Percentiles rank a stretch among this genome's conserved stretches.
These are phyloP conservation scores for Cercophora sp. DNA, from an alignment of 495 filamentous ascomycete genomes.

Conservation along the genomic window DNA sequence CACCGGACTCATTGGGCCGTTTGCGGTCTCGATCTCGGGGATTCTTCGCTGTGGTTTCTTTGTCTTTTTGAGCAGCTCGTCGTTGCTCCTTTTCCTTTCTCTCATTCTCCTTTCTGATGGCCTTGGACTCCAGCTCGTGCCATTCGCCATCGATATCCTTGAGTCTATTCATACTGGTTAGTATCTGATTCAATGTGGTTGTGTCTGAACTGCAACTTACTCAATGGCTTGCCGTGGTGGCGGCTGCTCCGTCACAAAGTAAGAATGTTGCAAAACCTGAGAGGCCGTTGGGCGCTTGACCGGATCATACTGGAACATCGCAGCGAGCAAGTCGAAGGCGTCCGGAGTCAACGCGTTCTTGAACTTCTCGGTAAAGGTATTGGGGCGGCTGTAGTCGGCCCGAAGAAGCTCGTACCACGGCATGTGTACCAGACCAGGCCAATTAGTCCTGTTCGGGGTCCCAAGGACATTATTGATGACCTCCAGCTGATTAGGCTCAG, in stretches of 20 bases:
- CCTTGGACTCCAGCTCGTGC: constrained; percentile 99
- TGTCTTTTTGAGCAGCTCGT: constrained; percentile 38
- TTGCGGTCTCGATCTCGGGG: constrained; percentile 48
- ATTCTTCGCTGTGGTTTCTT: constrained; percentile 45
- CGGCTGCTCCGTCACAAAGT: constrained; percentile 84
- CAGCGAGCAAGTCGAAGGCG: constrained; percentile 74
- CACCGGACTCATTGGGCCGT: constrained; percentile 35
- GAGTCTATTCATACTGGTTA: constrained; percentile 50
- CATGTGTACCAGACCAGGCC: constrained; percentile 86
- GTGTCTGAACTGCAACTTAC: constrained; percentile 48
- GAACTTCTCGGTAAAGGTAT: constrained; percentile 81
- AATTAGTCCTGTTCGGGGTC: constrained; percentile 77
- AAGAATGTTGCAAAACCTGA: constrained; percentile 82
- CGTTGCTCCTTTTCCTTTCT: constrained; percentile 70
- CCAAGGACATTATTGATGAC: constrained; percentile 93
- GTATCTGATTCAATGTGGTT: constrained; percentile 9
- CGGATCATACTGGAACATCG: constrained; percentile 87
- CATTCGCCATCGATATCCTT: constrained; percentile 87
- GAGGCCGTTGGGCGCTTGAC: constrained; percentile 76
- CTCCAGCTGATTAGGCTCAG: constrained; percentile 91
- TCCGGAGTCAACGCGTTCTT: constrained; percentile 64
- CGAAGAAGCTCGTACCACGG: constrained; percentile 92
- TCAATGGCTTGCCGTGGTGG: constrained; percentile 72
- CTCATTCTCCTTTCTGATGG: constrained; percentile 85
- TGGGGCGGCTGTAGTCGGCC: constrained; percentile 67